These are phyloP conservation scores for Sphagnum fallax DNA, from an alignment of 228 moss, liverwort and hornwort species.

Conservation along the genomic window DNA sequence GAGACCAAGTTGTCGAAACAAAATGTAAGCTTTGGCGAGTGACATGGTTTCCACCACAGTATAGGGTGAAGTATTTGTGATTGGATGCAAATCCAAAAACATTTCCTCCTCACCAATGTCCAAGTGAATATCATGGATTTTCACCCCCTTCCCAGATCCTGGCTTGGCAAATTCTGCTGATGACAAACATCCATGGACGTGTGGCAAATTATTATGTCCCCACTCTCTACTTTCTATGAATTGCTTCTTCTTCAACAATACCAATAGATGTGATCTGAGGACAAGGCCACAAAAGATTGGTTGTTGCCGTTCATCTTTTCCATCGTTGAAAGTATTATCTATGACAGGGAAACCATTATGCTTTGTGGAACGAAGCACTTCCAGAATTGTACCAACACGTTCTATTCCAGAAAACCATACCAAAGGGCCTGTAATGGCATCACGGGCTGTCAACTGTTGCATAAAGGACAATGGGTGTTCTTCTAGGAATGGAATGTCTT, in stretches of 20 bases:
- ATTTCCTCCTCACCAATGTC: conserved; percentile 21
- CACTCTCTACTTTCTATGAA: conserved; percentile 3
- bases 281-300: conserved; percentile 25
- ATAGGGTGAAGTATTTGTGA: conserved; percentile 45
- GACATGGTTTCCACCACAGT: conserved; percentile 53
- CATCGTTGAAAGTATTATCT: conserved; percentile 1
- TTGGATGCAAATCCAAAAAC: conserved; percentile 34
- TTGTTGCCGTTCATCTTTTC: not conserved
- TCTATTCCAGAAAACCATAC: conserved; percentile 8
- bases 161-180: conserved; percentile 34
- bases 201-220: too few relatives aligned
- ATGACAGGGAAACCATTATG: conserved; percentile 39
- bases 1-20: conserved; percentile 44
- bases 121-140: conserved; percentile 13
- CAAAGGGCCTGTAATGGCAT: conserved; percentile 21
- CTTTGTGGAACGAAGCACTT: conserved; percentile 14
- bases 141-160: conserved; percentile 17
- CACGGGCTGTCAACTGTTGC: conserved; percentile 40
- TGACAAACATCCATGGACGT: conserved; percentile 7
- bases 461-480: conserved; percentile 45
- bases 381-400: conserved; percentile 21
- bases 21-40: conserved; percentile 36
- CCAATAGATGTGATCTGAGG: conserved; percentile 30
- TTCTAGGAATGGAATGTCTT: conserved; percentile 36
- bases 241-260: conserved; percentile 23